Evolutionary conservation across 108 stramenopile species (phyloP).

Genomic region (Nitzschia sp.): DNA sequence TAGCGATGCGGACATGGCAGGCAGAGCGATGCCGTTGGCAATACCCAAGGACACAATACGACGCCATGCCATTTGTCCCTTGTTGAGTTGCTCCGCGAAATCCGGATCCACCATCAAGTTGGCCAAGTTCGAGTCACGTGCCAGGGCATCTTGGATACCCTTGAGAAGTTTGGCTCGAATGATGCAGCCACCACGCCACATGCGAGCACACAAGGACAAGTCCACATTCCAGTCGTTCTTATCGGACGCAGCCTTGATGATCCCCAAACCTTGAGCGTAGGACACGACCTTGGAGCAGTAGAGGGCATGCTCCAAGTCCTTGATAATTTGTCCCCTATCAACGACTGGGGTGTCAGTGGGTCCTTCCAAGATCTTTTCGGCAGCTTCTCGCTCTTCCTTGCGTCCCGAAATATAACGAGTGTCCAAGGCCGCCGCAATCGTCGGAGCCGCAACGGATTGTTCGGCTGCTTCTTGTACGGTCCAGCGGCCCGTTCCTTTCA

Average conservation of each 20-base stretch:
- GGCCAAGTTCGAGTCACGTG: slow-evolving; percentile 62
- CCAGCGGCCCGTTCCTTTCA: slow-evolving; percentile 99
- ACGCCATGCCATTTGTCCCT: slow-evolving; percentile 88
- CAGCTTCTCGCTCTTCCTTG: slow-evolving; percentile 91
- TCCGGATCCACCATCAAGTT: slow-evolving; percentile 94
- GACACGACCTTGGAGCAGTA: slow-evolving; percentile 97
- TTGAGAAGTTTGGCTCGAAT: slow-evolving; percentile 93
- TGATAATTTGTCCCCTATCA: slow-evolving; percentile 87
- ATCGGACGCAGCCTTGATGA: slow-evolving; percentile 91
- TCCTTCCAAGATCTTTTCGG: slow-evolving; percentile 81
- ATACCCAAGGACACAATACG: slow-evolving; percentile 91
- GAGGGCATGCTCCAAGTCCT: slow-evolving; percentile 91
- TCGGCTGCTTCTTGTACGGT: slow-evolving; percentile 99
- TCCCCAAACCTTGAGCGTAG: slow-evolving; percentile 95
- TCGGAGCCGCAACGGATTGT: slow-evolving; percentile 92
- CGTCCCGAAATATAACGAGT: slow-evolving; percentile 89
- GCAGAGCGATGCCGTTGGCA: slow-evolving; percentile 88
- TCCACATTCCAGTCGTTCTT: slow-evolving; percentile 91
- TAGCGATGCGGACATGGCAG: slow-evolving; percentile 88
- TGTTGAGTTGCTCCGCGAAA: slow-evolving; percentile 86
- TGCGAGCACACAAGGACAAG: slow-evolving; percentile 90
- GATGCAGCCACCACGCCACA: slow-evolving; percentile 99
- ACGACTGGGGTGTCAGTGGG: slow-evolving; percentile 79
- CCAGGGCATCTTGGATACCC: slow-evolving; percentile 91
- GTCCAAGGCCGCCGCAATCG: slow-evolving; percentile 96